These are phyloP conservation scores for Favolaschia claudopus DNA, from an alignment of 768 basidiomycete species.

Conservation along the genomic window DNA sequence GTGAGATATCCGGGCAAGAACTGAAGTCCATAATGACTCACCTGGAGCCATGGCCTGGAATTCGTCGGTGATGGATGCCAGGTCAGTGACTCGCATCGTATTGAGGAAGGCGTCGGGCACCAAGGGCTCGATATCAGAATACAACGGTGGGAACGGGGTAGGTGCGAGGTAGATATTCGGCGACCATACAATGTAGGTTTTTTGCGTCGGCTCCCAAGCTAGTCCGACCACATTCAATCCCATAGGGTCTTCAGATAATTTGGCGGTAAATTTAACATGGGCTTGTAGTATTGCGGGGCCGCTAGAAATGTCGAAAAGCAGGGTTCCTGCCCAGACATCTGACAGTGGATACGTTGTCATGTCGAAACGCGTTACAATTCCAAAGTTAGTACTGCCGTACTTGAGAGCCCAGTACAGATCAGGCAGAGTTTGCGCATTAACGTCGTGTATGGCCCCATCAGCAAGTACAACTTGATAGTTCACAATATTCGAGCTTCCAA, in stretches of 20 bases:
- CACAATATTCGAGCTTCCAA: conserved; percentile 27
- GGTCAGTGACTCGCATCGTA: conserved; percentile 23
- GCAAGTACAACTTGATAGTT: conserved; percentile 29
- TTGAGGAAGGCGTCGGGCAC: conserved; percentile 15
- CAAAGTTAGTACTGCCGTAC: conserved; percentile 32
- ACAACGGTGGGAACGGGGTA: conserved; percentile 22
- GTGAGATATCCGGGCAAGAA: no score
- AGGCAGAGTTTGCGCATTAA: conserved; percentile 9
- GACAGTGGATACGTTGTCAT: conserved; percentile 24
- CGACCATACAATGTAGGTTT: conserved; percentile 26
- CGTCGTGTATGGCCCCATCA: conserved; percentile 22
- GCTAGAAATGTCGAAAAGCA: conserved; percentile 19
- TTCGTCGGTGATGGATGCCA: conserved; percentile 24
- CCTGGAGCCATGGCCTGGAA: conserved; percentile 19
- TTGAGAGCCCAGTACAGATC: conserved; percentile 31
- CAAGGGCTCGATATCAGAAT: conserved; percentile 9
- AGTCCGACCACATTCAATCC: conserved; percentile 22
- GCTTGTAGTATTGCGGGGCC: conserved; percentile 21
- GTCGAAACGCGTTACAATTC: conserved; percentile 31
- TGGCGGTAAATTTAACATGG: conserved; percentile 22
- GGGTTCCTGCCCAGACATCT: conserved; percentile 25
- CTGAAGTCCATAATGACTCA: no score
- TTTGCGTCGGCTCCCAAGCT: conserved; percentile 16
- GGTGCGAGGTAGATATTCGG: conserved; percentile 23
- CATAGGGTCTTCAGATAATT: conserved; percentile 18